Evolutionary conservation across 306 rosid genomes (phyloP), one percentile per base, ranked within the genome.

Genomic region (Vigna reflexopilosa): DNA sequence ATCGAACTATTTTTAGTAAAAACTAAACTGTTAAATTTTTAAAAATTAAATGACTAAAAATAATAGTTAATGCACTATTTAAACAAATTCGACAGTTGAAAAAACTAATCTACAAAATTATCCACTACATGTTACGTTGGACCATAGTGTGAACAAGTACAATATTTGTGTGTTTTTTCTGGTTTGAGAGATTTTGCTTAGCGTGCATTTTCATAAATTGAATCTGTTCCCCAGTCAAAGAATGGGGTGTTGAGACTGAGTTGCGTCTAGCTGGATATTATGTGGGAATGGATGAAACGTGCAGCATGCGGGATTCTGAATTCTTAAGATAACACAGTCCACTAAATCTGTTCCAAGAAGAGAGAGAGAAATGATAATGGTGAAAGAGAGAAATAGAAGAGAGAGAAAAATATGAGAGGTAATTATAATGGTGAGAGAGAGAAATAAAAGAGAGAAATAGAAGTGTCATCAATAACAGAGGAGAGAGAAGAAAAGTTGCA

Each of bases 281-380:
- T 19, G 61, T 19, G 14, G 22, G 28, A 19, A 54, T 19, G 5
- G 6, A 14, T 54, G 28, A 63, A 77, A 73, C 67, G 67, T 70
- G 72, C 47, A 38, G 65, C 81, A 62, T 67, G 81, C 55, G 69
- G 36, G 82, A 75, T 59, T 75, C 64, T 64, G 13, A 40, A 69
- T 22, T 36, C 14, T 52, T 70, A 22, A 58, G 79, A 83, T 77
- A 61, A 70, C 75, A 50, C 49, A 40, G 72, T 79, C 86, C 88
- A 75, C 80, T 56, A 45, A 17, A 75, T 85, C 64, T 64, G 28
- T 70, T 57, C 67, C 36, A 54, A 34, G 51, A 70, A 78, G 85
- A 78, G 19, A 78, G 19, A 17, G 19, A 17, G 19, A 17, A 17
- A 17, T 17, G 19, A 17, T 17, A 17, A 17, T 17, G 19, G 19